phyloP scores from a whole-genome alignment of 208 protist genomes.

The Trypanosoma grayi region DNA sequence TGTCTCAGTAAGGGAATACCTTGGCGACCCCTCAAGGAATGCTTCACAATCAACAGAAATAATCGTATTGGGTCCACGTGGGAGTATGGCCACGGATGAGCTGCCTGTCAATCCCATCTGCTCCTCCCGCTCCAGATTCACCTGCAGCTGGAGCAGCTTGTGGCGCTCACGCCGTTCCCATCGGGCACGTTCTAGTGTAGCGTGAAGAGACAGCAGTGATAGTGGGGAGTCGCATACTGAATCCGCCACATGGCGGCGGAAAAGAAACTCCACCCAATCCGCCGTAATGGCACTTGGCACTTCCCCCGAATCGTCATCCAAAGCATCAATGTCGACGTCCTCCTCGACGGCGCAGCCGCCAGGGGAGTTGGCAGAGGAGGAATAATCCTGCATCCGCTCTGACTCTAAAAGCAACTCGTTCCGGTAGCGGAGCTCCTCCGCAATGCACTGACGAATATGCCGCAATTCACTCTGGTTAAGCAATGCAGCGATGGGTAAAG shows the following conservation, averaged over 20 bases:
- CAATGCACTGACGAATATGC: constrained; percentile 30
- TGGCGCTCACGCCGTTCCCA: constrained; percentile 54
- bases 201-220: constrained; percentile 50
- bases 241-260: constrained; percentile 54
- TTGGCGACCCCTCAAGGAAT: constrained; percentile 59
- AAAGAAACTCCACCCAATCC: constrained; percentile 70
- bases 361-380: background rate
- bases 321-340: constrained; percentile 16
- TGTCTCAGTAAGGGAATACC: constrained; percentile 42
- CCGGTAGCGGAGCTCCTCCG: constrained; percentile 31
- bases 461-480: constrained; percentile 12
- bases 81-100: background rate
- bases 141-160: constrained; percentile 12
- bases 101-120: background rate
- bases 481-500: background rate
- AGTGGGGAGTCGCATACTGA: constrained; percentile 57
- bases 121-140: constrained; percentile 2
- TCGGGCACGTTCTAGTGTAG: constrained; percentile 59
- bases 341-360: constrained; percentile 6
- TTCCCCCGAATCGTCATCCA: background rate
- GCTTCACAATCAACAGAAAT: constrained; percentile 46
- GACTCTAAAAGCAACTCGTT: background rate
- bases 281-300: constrained; percentile 28
- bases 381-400: background rate
- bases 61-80: constrained; percentile 7